phyloP scores from a whole-genome alignment of 768 basidiomycete species.

The Lanmaoa rubissima region DNA sequence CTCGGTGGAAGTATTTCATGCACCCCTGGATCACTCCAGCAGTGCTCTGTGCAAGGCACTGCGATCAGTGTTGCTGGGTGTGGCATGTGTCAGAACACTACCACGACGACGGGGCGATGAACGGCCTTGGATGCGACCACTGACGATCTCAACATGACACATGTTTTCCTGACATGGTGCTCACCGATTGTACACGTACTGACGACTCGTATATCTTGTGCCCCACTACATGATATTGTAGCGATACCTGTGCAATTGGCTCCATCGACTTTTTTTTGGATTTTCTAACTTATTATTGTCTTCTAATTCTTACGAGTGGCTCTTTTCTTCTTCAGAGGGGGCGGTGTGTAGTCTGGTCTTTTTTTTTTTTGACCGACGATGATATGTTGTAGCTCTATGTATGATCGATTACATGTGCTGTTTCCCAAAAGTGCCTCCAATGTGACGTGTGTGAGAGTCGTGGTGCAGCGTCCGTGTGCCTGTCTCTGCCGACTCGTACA shows the following conservation, averaged over 20 bases:
- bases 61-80: constrained; percentile 21
- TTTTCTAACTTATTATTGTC: background rate
- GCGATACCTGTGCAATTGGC: constrained; percentile 2
- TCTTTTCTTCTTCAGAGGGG: background rate
- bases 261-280: background rate
- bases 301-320: background rate
- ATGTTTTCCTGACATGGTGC: background rate
- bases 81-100: constrained; percentile 22
- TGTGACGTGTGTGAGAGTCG: background rate
- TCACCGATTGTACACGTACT: constrained; percentile 7
- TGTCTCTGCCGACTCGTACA: background rate
- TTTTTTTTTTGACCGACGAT: background rate
- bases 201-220: background rate
- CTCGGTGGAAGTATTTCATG: constrained; percentile 32
- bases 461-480: background rate
- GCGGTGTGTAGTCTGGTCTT: background rate
- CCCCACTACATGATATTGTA: constrained; percentile 11
- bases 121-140: background rate
- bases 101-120: constrained; percentile 4
- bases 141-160: constrained; percentile 6
- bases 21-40: constrained; percentile 8
- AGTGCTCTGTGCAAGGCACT: constrained; percentile 26
- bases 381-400: constrained; percentile 1
- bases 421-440: background rate
- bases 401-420: background rate